Evolutionary conservation across 176 grass and related monocot genomes (phyloP).

Genomic region (Oropetium thomaeum): DNA sequence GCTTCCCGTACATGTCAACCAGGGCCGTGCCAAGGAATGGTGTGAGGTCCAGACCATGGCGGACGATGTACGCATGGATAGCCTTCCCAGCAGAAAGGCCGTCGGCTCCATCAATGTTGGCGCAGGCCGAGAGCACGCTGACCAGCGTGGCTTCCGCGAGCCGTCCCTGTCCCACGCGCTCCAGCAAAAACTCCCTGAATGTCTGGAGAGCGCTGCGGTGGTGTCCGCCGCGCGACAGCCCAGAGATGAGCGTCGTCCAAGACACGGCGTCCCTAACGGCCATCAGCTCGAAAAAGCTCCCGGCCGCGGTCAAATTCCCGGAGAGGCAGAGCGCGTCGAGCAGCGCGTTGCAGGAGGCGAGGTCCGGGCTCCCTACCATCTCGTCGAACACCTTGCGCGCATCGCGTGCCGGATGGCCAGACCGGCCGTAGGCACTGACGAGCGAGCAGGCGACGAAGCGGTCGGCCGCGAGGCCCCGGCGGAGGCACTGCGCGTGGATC

Average conservation of each 20-base stretch:
- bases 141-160: constrained; percentile 70
- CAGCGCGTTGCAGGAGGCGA: constrained; percentile 69
- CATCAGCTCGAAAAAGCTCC: constrained; percentile 49
- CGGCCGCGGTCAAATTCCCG: constrained; percentile 27
- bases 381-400: constrained; percentile 69
- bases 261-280: constrained; percentile 43
- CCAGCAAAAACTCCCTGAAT: constrained; percentile 40
- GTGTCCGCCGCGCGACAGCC: constrained; percentile 41
- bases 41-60: constrained; percentile 34
- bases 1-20: constrained; percentile 82
- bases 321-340: constrained; percentile 46
- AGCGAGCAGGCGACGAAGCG: constrained; percentile 69
- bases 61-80: constrained; percentile 48
- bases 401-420: constrained; percentile 6
- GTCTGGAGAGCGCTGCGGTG: constrained; percentile 39
- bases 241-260: constrained; percentile 66
- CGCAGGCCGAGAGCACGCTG: constrained; percentile 61
- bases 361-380: constrained; percentile 41
- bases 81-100: constrained; percentile 36
- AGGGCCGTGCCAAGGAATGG: constrained; percentile 62
- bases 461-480: constrained; percentile 44
- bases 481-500: constrained; percentile 65
- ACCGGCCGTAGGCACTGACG: constrained; percentile 40
- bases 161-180: neutral
- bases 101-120: constrained; percentile 36